Conservation (phyloP, 441 rosid species). For the Erodium chrysanthum region DNA sequence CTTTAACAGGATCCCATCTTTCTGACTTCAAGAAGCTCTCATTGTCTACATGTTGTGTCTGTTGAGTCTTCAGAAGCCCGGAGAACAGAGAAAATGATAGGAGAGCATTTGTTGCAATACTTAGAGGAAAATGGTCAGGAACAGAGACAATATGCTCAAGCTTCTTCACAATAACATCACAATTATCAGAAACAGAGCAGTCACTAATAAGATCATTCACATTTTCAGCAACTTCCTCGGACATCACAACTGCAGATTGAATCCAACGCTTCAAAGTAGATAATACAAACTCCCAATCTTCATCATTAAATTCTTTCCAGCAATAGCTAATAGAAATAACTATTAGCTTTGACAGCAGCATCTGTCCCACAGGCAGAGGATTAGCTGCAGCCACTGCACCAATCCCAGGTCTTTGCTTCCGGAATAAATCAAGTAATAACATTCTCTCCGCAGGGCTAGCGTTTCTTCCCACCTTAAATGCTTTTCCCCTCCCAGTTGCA, state of each 20-base stretch:
- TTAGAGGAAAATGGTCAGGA: constrained; percentile 42
- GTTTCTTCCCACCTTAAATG: constrained; percentile 44
- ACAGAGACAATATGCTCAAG: constrained; percentile 44
- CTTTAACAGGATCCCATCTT: constrained; percentile 49
- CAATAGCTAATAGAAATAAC: constrained; percentile 73
- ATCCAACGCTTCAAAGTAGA: constrained; percentile 57
- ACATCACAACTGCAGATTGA: constrained; percentile 77
- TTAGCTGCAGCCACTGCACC: constrained; percentile 31
- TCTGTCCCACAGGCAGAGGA: constrained; percentile 44
- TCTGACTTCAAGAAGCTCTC: constrained; percentile 29
- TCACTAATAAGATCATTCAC: constrained; percentile 44
- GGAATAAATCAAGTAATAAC: constrained; percentile 64
- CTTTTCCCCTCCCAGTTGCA: constrained; percentile 31
- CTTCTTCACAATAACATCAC: constrained; percentile 34
- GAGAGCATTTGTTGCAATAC: constrained; percentile 58
- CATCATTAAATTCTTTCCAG: constrained; percentile 66
- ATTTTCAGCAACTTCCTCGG: constrained; percentile 82
- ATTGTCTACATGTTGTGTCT: constrained; percentile 27
- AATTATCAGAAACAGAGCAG: constrained; percentile 32
- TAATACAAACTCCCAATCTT: constrained; percentile 80
- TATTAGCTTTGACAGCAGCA: constrained; percentile 57
- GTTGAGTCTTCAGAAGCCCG: constrained; percentile 30
- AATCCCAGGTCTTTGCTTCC: constrained; percentile 56
- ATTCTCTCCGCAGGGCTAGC: constrained; percentile 46
- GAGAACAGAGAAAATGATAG: constrained; percentile 50